Base-by-base conservation (phyloP, 352 stramenopile genomes). In the Phytophthora sansomeana region DNA sequence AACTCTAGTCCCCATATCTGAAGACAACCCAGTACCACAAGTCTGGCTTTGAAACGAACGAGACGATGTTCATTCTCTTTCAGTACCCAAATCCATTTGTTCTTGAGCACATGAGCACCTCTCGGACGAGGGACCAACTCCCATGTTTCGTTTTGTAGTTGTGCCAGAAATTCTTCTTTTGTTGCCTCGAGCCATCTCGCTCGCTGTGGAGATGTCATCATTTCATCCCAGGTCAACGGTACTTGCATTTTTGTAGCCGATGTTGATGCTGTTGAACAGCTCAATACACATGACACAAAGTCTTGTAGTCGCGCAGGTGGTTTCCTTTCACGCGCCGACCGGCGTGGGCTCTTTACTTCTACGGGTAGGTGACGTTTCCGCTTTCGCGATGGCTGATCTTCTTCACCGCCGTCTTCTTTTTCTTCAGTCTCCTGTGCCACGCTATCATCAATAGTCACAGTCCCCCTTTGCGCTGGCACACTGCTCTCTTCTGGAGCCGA, bases 301-400 rank as follows among this genome's bases (percentile, higher is more conserved):
- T 62, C 50, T 5, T 62, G 9, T 6, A 57, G 24, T 30, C 35
- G 6, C 2, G 33, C 17, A 21, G 59, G 19, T 26, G 44, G 56
- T 33, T 62, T 68, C n/a, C 16, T 30, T 11, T n/a, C 14, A 11
- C 59, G 50, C 1, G 17, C 13, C 1, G 59, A 52, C 16, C 26
- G 11, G 14, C 50, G 21, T 26, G 42, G 42, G 16, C n/a, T 32
- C 10, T 57, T 68, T 9, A 57, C 24, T 44, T 67, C 50, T 4
- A 67, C 44, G 17, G 59, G 59, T 11, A 62, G 19, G 16, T 61
- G 35, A n/a, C 59, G 42, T 35, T 58, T 49, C n/a, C n/a, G n/a
- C n/a, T 24, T 36, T 21, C n/a, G 49, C 41, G 16, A 16, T 14
- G 4, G 19, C 13, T 9, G 28, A 30, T 54, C 39, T 32, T 66